Conservation (phyloP, 495 filamentous ascomycete species). For the Podospora comata region DNA sequence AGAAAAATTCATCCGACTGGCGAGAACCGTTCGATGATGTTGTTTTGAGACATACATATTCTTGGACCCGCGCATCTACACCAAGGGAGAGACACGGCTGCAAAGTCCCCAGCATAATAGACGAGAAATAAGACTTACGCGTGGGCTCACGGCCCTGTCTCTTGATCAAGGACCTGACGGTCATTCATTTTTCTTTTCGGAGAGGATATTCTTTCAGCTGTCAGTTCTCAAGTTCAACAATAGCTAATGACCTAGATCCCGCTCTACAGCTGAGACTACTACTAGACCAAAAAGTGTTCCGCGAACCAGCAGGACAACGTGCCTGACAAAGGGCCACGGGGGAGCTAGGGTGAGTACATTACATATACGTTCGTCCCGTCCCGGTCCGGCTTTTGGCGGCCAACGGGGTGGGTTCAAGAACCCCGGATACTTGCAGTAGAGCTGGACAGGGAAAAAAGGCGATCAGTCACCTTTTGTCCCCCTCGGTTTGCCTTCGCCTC, state of each 20-base stretch:
- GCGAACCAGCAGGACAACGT: background rate
- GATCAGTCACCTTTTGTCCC: background rate
- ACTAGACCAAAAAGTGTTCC: background rate
- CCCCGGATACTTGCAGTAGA: background rate
- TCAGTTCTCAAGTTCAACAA: background rate
- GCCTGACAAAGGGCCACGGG: background rate
- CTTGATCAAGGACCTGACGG: background rate
- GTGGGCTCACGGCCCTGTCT: background rate
- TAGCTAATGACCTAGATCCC: background rate
- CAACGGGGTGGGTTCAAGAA: background rate
- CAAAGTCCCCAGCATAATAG: background rate
- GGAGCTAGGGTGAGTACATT: background rate
- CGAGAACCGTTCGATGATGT: background rate
- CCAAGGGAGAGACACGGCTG: background rate
- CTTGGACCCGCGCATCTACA: background rate
- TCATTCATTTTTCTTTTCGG: background rate
- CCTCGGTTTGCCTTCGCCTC: background rate
- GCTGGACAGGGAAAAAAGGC: background rate
- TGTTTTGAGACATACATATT: background rate
- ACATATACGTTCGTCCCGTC: background rate
- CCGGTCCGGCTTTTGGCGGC: background rate
- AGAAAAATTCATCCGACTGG: background rate
- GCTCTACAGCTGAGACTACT: background rate
- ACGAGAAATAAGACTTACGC: background rate
- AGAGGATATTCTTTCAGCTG: background rate